Evolutionary conservation across 345 rosid species (phyloP), one percentile per base, ranked within the genome.

Genomic region (Boechera retrofracta): DNA sequence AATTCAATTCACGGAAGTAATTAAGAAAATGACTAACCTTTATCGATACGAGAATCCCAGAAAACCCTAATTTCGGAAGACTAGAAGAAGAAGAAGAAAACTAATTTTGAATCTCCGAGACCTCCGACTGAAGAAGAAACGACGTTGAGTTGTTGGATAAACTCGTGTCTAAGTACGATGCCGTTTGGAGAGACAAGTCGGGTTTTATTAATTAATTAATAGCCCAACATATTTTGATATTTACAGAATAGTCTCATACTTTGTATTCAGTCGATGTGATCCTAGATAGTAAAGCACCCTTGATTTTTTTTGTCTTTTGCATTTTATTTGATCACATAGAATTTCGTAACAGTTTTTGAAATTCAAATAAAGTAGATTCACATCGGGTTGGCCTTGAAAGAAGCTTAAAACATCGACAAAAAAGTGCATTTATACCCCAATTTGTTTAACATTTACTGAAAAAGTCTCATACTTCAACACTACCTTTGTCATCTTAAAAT

Each of bases 41-140:
- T 59, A 12, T 45, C 48, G 65, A 65, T 33, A 5, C 6, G 51
- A 33, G 45, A 49, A 67, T 59, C 60, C 36, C 72, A 38, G 45
- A 59, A 38, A 75, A 3, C 79, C 79, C 79, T 75, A 75, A 58
- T 28, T 75, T 49, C 36, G 29, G 48, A 54, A 49, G 68, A 59
- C 31, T 44, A 47, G 16, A 10, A 16, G 44, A 49, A 10, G 44
- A 49, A 10, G 35, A 73, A 41, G 63, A 53, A 51, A 31, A 16
- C 11, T 73, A 31, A 53, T 15, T 16, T 61, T 72, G 59, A 36
- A 35, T 10, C 35, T 18, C 42, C 12, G 29, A 41, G 47, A 58
- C 8, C n/a, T 56, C 64, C 41, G n/a, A 63, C 7, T n/a, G 44
- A 31, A 53, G 55, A 53, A 5, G 54, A 63, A 31, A 18, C 75